phyloP scores from a whole-genome alignment of 441 rosid genomes.

The Brassica hybrid region DNA sequence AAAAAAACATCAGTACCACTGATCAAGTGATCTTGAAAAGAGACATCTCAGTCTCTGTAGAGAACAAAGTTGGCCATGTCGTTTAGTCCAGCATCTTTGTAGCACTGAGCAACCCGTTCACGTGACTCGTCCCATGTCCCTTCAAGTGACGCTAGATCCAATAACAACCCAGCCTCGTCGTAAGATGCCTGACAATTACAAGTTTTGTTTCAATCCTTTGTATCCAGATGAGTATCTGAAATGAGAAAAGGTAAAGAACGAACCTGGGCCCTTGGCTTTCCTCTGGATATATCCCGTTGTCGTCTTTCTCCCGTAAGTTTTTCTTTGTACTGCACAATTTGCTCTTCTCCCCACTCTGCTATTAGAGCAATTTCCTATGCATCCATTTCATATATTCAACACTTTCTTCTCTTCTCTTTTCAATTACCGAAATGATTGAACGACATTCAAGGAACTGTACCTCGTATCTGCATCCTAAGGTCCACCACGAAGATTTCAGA shows the following conservation, averaged over 20 bases:
- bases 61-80: slow-evolving; percentile 63
- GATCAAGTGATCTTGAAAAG: slow-evolving; percentile 15
- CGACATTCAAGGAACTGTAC: slow-evolving; percentile 41
- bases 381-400: slow-evolving; percentile 26
- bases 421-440: background rate
- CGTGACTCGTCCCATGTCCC: slow-evolving; percentile 75
- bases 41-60: slow-evolving; percentile 57
- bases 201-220: slow-evolving; percentile 22
- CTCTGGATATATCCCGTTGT: slow-evolving; percentile 68
- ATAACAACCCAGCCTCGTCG: slow-evolving; percentile 81
- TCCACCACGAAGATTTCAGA: slow-evolving; percentile 94
- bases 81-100: slow-evolving; percentile 71
- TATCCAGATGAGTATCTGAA: slow-evolving; percentile 10
- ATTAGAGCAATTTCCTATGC: slow-evolving; percentile 74
- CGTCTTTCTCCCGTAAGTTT: slow-evolving; percentile 69
- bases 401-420: background rate
- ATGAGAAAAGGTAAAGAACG: background rate
- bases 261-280: slow-evolving; percentile 78
- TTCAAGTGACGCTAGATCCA: slow-evolving; percentile 85
- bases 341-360: slow-evolving; percentile 86
- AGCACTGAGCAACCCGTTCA: slow-evolving; percentile 66
- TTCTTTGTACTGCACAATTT: slow-evolving; percentile 65
- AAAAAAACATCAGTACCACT: background rate
- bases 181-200: slow-evolving; percentile 62
- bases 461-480: slow-evolving; percentile 81